A percentile compares a stretch with the other conserved stretches of the same genome.
Conservation (phyloP, 805 yeast genomes). For the Ogataea degrootiae region DNA sequence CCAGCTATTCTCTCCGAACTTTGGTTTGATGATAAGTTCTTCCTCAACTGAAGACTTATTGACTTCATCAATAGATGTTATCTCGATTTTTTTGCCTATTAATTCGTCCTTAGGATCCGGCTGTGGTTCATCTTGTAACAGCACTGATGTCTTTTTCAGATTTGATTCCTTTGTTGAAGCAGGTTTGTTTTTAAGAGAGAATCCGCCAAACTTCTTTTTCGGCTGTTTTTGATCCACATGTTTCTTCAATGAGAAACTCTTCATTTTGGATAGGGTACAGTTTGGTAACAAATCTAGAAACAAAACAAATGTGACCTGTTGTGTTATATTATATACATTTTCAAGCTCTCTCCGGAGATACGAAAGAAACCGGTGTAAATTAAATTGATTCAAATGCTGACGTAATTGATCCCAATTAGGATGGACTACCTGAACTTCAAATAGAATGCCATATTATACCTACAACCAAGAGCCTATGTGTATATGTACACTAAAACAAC, state of each 20-base stretch:
- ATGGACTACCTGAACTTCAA: too few relatives aligned
- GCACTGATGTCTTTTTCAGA: background rate
- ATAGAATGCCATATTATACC: too few relatives aligned
- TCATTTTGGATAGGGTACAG: conserved; percentile 19
- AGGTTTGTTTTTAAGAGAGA: conserved; percentile 27
- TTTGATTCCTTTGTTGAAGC: background rate
- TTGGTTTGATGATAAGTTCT: conserved; percentile 20
- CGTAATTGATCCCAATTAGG: too few relatives aligned
- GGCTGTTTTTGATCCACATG: conserved; percentile 8
- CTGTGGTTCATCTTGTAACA: conserved; percentile 11
- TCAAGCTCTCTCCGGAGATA: too few relatives aligned
- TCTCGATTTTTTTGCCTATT: conserved; percentile 25
- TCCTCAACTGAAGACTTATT: conserved; percentile 7
- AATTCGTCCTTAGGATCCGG: conserved; percentile 3
- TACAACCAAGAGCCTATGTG: too few relatives aligned
- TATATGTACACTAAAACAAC: too few relatives aligned
- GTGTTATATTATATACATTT: too few relatives aligned
- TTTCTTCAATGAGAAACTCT: conserved; percentile 36
- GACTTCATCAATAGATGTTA: conserved; percentile 27
- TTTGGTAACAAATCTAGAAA: background rate
- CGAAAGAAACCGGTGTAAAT: too few relatives aligned
- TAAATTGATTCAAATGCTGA: too few relatives aligned
- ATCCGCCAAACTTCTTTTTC: conserved; percentile 26
- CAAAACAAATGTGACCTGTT: background rate
- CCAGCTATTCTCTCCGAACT: conserved; percentile 18